phyloP scores from a whole-genome alignment of 225 moss, liverwort and hornwort genomes.

The Polytrichum commune region DNA sequence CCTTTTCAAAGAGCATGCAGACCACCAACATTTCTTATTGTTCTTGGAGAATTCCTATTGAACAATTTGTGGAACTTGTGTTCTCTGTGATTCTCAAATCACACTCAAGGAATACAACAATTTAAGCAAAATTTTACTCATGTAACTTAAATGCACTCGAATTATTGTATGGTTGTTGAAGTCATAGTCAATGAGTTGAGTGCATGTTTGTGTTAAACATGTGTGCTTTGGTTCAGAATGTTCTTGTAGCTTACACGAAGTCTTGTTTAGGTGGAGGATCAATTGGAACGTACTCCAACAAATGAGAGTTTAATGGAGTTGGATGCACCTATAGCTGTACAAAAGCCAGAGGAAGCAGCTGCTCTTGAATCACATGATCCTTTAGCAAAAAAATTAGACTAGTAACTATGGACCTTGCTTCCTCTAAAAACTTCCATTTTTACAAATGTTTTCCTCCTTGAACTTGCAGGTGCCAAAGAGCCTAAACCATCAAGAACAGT shows the following conservation, averaged over 20 bases:
- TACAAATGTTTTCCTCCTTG: no score
- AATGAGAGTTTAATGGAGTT: constrained; percentile 38
- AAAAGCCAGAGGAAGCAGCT: constrained; percentile 28
- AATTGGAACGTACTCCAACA: constrained; percentile 31
- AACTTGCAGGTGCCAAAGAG: no score
- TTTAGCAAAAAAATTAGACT: neutral
- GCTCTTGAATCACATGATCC: constrained; percentile 35
- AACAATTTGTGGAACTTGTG: no score
- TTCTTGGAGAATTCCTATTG: no score
- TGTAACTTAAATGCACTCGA: no score
- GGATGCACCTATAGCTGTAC: constrained; percentile 33
- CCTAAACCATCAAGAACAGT: no score
- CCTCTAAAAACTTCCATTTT: no score
- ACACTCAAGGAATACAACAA: no score
- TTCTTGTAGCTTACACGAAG: constrained; percentile 4
- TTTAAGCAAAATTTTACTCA: no score
- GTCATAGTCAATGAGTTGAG: neutral
- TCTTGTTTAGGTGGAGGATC: constrained; percentile 55
- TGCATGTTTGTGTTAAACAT: neutral
- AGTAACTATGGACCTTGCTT: no score
- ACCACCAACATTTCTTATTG: neutral
- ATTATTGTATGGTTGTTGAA: neutral
- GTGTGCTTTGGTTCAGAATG: constrained; percentile 19
- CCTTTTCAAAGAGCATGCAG: neutral
- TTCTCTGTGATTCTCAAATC: no score